Evolutionary conservation across 75 land plant species (phyloP), one percentile per base, ranked within the genome.

Genomic region (Isoetes taiwanensis): DNA sequence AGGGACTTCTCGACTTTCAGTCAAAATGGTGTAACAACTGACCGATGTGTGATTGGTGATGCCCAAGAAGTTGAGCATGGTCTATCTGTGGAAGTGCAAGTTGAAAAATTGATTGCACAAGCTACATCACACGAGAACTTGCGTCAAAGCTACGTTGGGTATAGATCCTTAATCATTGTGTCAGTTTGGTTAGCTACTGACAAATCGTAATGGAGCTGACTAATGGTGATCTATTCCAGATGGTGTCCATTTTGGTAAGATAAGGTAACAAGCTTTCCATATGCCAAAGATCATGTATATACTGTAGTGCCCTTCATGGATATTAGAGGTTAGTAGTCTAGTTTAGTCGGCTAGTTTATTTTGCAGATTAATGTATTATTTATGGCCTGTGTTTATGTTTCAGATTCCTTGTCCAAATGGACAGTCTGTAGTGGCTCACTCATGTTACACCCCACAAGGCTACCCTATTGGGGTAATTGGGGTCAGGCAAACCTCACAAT

Each of bases 61-160:
- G 32, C 74, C 11, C 82, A 80, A 26, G 90, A 88, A 61, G 65
- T 76, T 55, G 98, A 84, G 24, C 79, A 73, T 67, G 90, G 86
- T 31, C 56, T 88, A 48, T 65, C 74, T 27, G 96, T 94, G 27
- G 78, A 77, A 64, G 56, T 76, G 24, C 99, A 94, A 68, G 96
- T 94, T 11, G 80, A 94, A 32, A 89, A 85, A 62, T 33, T 94
- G 32, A 94, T 94, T 43, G 37, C 54, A 30, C 99, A 94, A 61
- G 99, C 99, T 33, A 82, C 58, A 32, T 94, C 96, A 17, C 90
- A 74, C 67, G 99, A 94, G 64, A 94, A 94, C 59, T 69, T 94
- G 66, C 89, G 99, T 57, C 99, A 94, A 60, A 94, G 88, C 61
- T 94, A 89, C 66, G 86, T 94, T 28, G 99, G 99, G 99, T 94